phyloP scores from a whole-genome alignment of 2,329 filamentous ascomycete species.

The Hansfordia pulvinata region DNA sequence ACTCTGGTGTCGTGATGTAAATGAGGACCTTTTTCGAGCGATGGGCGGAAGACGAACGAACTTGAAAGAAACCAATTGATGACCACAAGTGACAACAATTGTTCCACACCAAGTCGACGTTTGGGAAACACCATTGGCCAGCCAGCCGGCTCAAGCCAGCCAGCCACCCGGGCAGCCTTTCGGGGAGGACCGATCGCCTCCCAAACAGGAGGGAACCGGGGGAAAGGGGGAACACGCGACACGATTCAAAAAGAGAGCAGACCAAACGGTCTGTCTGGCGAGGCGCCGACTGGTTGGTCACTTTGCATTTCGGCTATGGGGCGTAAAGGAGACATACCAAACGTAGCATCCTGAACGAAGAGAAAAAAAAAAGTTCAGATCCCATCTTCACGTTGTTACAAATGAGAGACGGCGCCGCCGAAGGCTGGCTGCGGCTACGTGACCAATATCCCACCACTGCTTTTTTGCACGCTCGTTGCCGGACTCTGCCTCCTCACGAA shows the following conservation, averaged over 20 bases:
- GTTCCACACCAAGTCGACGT: constrained; percentile 13
- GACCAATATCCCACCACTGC: no score
- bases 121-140: constrained; percentile 11
- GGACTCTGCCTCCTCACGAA: no score
- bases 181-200: no score
- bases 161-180: no score
- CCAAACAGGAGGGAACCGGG: no score
- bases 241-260: no score
- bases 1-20: constrained; percentile 99
- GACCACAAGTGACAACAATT: constrained; percentile 11
- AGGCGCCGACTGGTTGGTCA: no score
- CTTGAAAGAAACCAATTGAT: constrained; percentile 7
- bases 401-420: no score
- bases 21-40: constrained; percentile 20
- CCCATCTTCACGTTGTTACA: constrained; percentile 6
- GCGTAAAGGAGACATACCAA: constrained; percentile 38
- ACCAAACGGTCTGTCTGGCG: no score
- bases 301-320: constrained; percentile 40
- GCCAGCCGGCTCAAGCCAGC: constrained; percentile 10
- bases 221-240: no score
- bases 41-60: constrained; percentile 7
- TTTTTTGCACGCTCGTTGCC: no score
- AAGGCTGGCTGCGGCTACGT: no score
- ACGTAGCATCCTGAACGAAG: constrained; percentile 32
- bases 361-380: constrained; percentile 18